phyloP scores from a whole-genome alignment of 805 yeast species.

The Candida maesae region DNA sequence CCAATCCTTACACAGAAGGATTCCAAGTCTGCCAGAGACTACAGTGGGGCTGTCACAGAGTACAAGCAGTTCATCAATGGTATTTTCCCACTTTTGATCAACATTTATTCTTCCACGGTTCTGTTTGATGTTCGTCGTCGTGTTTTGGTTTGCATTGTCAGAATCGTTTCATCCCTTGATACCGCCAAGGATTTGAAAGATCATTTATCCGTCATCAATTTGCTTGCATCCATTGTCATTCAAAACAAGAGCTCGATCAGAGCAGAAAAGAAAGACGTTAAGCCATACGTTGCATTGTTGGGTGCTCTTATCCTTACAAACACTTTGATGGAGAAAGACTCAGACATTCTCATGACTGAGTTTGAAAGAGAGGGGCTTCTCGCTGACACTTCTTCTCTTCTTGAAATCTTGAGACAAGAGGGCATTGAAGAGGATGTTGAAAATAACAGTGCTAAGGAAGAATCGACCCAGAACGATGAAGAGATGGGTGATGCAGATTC shows the following conservation, averaged over 20 bases:
- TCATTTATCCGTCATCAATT: slow-evolving; percentile 38
- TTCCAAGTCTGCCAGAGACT: slow-evolving; percentile 21
- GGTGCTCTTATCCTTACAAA: slow-evolving; percentile 50
- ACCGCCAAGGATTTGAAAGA: slow-evolving; percentile 31
- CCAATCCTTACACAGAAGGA: slow-evolving; percentile 26
- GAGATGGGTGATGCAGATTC: not conserved
- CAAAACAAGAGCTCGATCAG: slow-evolving; percentile 40
- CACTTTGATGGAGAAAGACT: slow-evolving; percentile 40
- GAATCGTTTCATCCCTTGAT: slow-evolving; percentile 44
- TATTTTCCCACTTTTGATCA: slow-evolving; percentile 51
- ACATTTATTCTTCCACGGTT: slow-evolving; percentile 68
- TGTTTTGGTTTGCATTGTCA: slow-evolving; percentile 48
- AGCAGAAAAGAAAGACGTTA: slow-evolving; percentile 16
- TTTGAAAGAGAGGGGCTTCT: slow-evolving; percentile 75
- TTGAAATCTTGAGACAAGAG: slow-evolving; percentile 26
- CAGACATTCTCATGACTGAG: slow-evolving; percentile 39
- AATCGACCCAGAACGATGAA: not conserved
- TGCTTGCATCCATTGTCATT: slow-evolving; percentile 60
- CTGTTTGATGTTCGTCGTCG: slow-evolving; percentile 60
- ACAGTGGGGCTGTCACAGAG: slow-evolving; percentile 24
- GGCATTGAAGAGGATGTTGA: slow-evolving; percentile 15
- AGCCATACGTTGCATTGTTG: slow-evolving; percentile 39
- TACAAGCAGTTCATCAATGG: slow-evolving; percentile 38
- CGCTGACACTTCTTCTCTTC: slow-evolving; percentile 40
- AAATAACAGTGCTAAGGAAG: slow-evolving; percentile 8